phyloP scores from a whole-genome alignment of 2,329 filamentous ascomycete genomes.

The Aspergillus bombycis region DNA sequence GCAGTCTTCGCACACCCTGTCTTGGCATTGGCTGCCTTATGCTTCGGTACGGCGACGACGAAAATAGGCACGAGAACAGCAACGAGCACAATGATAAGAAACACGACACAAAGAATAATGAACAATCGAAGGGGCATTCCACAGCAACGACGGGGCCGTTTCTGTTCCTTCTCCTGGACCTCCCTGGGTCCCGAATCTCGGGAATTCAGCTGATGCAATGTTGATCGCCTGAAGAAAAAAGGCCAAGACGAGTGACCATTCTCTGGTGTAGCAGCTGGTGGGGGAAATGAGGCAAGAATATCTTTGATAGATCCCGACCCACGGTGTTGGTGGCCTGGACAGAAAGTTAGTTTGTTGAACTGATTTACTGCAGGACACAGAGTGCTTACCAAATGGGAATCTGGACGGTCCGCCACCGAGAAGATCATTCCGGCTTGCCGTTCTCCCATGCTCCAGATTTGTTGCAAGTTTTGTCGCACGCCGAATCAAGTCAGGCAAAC shows the following conservation, averaged over 20 bases:
- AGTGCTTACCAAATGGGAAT: conserved; percentile 29
- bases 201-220: conserved; percentile 34
- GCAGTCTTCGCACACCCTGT: conserved; percentile 61
- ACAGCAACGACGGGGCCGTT: conserved; percentile 68
- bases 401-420: conserved; percentile 35
- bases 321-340: conserved; percentile 30
- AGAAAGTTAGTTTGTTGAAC: neutral
- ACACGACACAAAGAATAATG: conserved; percentile 64
- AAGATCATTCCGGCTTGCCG: conserved; percentile 61
- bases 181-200: conserved; percentile 26
- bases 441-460: conserved; percentile 81
- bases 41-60: conserved; percentile 61
- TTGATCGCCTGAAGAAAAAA: conserved; percentile 39
- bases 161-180: conserved; percentile 25
- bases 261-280: conserved; percentile 57
- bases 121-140: conserved; percentile 82
- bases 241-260: conserved; percentile 41
- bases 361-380: neutral
- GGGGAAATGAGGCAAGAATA: conserved; percentile 68
- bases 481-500: conserved; percentile 85
- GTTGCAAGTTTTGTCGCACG: conserved; percentile 84
- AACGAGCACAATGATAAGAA: conserved; percentile 74
- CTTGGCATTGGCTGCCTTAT: conserved; percentile 31
- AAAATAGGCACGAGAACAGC: conserved; percentile 79
- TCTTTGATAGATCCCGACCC: conserved; percentile 62